A percentile compares a stretch with the other conserved stretches of the same genome.
Evolutionary conservation across 129 eudicot genomes (phyloP).

Genomic region (Arctium minus): DNA sequence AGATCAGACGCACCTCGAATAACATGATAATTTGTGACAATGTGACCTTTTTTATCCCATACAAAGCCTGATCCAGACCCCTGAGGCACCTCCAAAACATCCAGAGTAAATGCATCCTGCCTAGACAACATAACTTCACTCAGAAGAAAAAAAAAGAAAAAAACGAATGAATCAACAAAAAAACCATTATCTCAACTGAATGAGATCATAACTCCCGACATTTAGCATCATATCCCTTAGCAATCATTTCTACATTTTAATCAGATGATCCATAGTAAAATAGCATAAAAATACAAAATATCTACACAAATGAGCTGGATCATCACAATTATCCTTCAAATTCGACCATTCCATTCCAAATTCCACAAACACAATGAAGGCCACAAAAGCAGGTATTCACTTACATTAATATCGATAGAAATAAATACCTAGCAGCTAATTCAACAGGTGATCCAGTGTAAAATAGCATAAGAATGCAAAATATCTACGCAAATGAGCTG

Average conservation of each 20-base stretch:
- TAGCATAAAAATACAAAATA: neutral
- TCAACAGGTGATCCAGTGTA: neutral
- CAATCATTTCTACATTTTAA: neutral
- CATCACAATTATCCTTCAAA: neutral
- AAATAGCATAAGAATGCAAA: neutral
- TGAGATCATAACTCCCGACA: neutral
- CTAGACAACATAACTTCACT: conserved; percentile 40
- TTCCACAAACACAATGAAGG: neutral
- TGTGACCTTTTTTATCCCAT: conserved; percentile 79
- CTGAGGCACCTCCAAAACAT: conserved; percentile 94
- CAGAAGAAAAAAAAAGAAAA: neutral
- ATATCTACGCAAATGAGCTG: neutral
- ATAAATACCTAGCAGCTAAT: too few species aligned
- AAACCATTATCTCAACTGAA: neutral
- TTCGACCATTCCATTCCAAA: neutral
- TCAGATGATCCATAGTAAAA: neutral
- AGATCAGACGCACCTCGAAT: conserved; percentile 99
- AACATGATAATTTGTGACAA: conserved; percentile 95
- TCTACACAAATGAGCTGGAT: neutral
- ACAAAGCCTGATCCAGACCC: conserved; percentile 98
- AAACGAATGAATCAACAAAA: conserved; percentile 3
- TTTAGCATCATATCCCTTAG: neutral
- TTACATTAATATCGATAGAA: neutral
- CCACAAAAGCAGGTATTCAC: neutral
- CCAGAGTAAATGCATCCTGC: conserved; percentile 95